These are phyloP conservation scores for Filobasidium uniguttulatum DNA, from an alignment of 1,284 basidiomycete genomes.

Conservation along the genomic window DNA sequence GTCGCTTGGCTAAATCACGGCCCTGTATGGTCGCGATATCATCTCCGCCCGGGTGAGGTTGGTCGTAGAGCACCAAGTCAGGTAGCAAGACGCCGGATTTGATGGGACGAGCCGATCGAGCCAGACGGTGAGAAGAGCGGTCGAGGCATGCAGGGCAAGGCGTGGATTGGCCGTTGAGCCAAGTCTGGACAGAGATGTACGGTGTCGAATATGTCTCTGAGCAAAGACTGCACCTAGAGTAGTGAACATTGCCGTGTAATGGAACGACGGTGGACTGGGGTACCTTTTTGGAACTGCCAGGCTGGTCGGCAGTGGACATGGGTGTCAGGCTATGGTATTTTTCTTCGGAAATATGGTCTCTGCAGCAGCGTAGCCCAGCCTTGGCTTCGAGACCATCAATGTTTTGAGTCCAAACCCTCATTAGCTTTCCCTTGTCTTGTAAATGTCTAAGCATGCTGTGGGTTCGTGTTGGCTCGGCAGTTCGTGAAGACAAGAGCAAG, in stretches of 20 bases:
- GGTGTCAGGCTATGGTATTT: constrained; percentile 65
- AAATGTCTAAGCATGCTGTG: constrained; percentile 61
- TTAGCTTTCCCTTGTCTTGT: constrained; percentile 60
- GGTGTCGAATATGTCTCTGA: constrained; percentile 57
- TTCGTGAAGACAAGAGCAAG: constrained; percentile 51
- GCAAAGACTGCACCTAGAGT: constrained; percentile 70
- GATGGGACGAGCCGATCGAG: constrained; percentile 61
- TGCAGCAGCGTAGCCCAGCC: constrained; percentile 58
- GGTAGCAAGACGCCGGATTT: constrained; percentile 67
- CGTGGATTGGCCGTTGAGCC: constrained; percentile 56
- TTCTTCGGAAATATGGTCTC: not conserved
- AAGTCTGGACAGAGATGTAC: constrained; percentile 48
- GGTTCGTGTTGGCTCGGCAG: constrained; percentile 67
- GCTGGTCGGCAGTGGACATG: not conserved
- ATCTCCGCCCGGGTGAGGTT: constrained; percentile 74
- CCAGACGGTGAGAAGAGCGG: constrained; percentile 49
- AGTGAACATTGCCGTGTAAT: constrained; percentile 80
- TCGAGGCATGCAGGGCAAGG: constrained; percentile 66
- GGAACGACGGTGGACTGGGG: constrained; percentile 22
- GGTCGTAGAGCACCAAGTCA: constrained; percentile 82
- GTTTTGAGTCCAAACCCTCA: constrained; percentile 88
- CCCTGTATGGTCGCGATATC: constrained; percentile 65
- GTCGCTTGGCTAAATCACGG: constrained; percentile 45
- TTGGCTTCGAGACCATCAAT: constrained; percentile 81
- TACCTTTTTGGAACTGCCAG: not conserved